A percentile compares a stretch with the other conserved stretches of the same genome.
These are phyloP conservation scores for Chytridiales sp. DNA, from an alignment of 371 early-diverging fungal species.

Conservation along the genomic window DNA sequence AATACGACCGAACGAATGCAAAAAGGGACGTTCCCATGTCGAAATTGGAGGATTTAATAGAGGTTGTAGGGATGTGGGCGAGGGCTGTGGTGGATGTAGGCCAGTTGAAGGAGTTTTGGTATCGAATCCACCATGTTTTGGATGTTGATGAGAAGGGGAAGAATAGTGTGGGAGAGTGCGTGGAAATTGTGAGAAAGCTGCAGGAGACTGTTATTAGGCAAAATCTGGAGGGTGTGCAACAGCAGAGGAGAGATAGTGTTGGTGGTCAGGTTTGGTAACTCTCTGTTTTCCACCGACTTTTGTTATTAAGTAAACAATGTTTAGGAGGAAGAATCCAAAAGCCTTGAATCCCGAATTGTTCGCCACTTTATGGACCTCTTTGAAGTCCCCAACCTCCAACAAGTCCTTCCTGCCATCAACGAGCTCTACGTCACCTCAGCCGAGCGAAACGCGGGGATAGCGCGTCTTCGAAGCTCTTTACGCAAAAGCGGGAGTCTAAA, in stretches of 20 bases:
- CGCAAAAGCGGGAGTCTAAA: slow-evolving; percentile 9
- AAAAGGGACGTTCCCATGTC: not conserved
- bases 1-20: not conserved
- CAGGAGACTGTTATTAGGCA: not conserved
- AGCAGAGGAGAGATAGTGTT: not conserved
- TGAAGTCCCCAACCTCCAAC: slow-evolving; percentile 20
- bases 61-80: slow-evolving; percentile 23
- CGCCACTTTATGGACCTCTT: slow-evolving; percentile 40
- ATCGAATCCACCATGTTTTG: not conserved
- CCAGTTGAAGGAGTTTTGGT: slow-evolving; percentile 10
- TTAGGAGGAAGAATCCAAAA: not conserved
- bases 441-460: slow-evolving; percentile 30
- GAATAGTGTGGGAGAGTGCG: slow-evolving; percentile 6
- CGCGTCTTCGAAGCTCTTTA: slow-evolving; percentile 12
- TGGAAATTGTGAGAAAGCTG: slow-evolving; percentile 6
- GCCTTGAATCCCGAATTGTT: slow-evolving; percentile 19
- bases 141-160: slow-evolving; percentile 7
- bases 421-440: slow-evolving; percentile 35
- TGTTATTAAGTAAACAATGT: not conserved
- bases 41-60: slow-evolving; percentile 15
- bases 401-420: slow-evolving; percentile 30
- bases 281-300: not conserved
- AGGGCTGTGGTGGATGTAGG: slow-evolving; percentile 13
- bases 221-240: not conserved
- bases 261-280: slow-evolving; percentile 2